phyloP scores from a whole-genome alignment of 1,284 basidiomycete species.

The Irpex sp. region DNA sequence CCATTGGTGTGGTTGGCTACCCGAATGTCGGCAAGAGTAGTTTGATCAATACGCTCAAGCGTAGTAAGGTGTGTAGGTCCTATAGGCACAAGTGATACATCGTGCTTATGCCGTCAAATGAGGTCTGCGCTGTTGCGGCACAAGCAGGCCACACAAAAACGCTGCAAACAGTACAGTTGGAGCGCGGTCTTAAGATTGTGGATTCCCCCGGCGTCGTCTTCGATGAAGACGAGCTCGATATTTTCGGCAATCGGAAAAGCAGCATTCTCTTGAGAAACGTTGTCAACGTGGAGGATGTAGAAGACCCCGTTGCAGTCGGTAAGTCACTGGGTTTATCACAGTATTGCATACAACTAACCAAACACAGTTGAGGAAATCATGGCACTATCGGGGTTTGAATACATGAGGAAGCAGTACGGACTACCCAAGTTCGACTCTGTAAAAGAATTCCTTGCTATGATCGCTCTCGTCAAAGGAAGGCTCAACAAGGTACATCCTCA shows the following conservation, averaged over 20 bases:
- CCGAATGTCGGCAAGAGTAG: slow-evolving; percentile 98
- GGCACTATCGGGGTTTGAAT: slow-evolving; percentile 59
- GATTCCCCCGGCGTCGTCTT: slow-evolving; percentile 98
- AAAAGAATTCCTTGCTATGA: slow-evolving; percentile 87
- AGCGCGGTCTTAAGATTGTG: slow-evolving; percentile 88
- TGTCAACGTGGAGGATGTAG: slow-evolving; percentile 87
- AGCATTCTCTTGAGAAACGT: slow-evolving; percentile 86
- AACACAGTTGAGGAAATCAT: slow-evolving; percentile 80
- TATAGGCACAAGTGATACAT: slow-evolving; percentile 41
- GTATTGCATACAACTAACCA: neutral
- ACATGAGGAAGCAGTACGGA: slow-evolving; percentile 81
- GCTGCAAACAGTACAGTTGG: slow-evolving; percentile 90
- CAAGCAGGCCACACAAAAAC: slow-evolving; percentile 95
- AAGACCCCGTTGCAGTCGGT: slow-evolving; percentile 90
- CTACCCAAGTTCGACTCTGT: slow-evolving; percentile 69
- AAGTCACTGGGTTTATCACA: slow-evolving; percentile 22
- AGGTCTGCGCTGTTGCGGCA: slow-evolving; percentile 90
- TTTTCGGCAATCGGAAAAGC: slow-evolving; percentile 40
- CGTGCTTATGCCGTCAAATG: slow-evolving; percentile 38
- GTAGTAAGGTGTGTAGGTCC: slow-evolving; percentile 65
- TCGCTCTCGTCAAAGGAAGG: slow-evolving; percentile 84
- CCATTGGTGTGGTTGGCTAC: slow-evolving; percentile 93
- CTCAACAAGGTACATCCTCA: slow-evolving; percentile 62
- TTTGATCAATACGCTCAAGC: slow-evolving; percentile 92
- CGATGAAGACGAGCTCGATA: slow-evolving; percentile 61